phyloP scores from a whole-genome alignment of 805 yeast species.

The Ogataea corticis region DNA sequence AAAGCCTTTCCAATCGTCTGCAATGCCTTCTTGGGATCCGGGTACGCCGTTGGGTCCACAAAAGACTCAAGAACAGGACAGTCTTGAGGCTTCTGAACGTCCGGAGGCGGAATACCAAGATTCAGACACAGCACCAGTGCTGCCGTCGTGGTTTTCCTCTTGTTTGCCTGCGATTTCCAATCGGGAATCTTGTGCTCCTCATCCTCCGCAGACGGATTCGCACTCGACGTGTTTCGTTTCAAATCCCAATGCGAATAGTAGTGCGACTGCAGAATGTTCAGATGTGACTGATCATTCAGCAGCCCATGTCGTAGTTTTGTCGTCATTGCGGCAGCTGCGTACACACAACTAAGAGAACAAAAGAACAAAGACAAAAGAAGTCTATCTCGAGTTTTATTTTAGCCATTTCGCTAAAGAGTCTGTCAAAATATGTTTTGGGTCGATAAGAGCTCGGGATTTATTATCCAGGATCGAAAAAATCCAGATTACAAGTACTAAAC shows the following conservation, averaged over 20 bases:
- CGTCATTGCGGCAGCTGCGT: slow-evolving; percentile 13
- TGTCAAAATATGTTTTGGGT: neutral
- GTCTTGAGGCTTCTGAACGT: slow-evolving; percentile 87
- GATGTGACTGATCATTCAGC: slow-evolving; percentile 31
- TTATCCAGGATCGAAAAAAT: no score
- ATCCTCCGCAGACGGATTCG: slow-evolving; percentile 65
- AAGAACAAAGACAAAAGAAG: no score
- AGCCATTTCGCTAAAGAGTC: neutral
- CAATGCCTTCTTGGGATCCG: slow-evolving; percentile 86
- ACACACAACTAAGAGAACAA: no score
- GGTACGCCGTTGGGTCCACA: slow-evolving; percentile 81
- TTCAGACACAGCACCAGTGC: slow-evolving; percentile 89
- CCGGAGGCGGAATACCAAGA: slow-evolving; percentile 97
- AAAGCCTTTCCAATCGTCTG: slow-evolving; percentile 87
- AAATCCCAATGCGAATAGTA: slow-evolving; percentile 71
- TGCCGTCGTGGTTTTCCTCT: slow-evolving; percentile 91
- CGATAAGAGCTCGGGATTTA: no score
- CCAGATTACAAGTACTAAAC: no score
- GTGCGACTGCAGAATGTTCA: slow-evolving; percentile 32
- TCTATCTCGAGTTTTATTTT: no score
- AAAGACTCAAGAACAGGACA: slow-evolving; percentile 91
- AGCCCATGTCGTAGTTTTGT: slow-evolving; percentile 34
- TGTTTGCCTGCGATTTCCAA: slow-evolving; percentile 88
- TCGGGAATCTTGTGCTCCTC: slow-evolving; percentile 74
- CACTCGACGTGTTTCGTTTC: slow-evolving; percentile 88